phyloP scores from a whole-genome alignment of 2,329 filamentous ascomycete species.

The Trichoderma simmonsii region DNA sequence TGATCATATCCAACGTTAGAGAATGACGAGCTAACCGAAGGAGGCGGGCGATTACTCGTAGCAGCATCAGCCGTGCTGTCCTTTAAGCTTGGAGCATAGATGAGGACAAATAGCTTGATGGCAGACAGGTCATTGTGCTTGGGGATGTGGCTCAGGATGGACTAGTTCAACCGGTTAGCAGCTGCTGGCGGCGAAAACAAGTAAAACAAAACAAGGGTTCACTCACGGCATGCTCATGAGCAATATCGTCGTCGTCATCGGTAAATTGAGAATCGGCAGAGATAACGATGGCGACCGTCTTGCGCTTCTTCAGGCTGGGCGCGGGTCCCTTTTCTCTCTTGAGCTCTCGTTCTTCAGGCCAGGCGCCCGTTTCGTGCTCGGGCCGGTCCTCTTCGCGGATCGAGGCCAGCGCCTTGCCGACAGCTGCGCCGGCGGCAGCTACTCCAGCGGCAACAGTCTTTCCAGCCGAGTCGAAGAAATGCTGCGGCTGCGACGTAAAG shows the following conservation, averaged over 20 bases:
- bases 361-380: slow-evolving; percentile 82
- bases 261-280: slow-evolving; percentile 69
- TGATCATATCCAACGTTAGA: slow-evolving; percentile 79
- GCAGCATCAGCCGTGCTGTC: slow-evolving; percentile 55
- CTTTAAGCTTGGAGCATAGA: slow-evolving; percentile 80
- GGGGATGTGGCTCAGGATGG: slow-evolving; percentile 85
- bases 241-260: slow-evolving; percentile 55
- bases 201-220: background rate
- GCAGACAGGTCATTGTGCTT: slow-evolving; percentile 69
- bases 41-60: slow-evolving; percentile 55
- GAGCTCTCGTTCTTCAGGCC: slow-evolving; percentile 84
- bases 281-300: slow-evolving; percentile 83
- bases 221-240: slow-evolving; percentile 81
- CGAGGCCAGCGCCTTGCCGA: slow-evolving; percentile 77
- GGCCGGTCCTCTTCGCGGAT: slow-evolving; percentile 83
- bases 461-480: slow-evolving; percentile 68
- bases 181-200: background rate
- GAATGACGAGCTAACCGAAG: slow-evolving; percentile 75
- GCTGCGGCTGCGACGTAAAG: slow-evolving; percentile 64
- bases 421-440: slow-evolving; percentile 75
- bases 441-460: slow-evolving; percentile 78
- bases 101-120: slow-evolving; percentile 79
- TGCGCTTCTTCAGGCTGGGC: slow-evolving; percentile 52
- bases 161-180: slow-evolving; percentile 45
- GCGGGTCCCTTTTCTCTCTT: slow-evolving; percentile 47